Percentiles rank a stretch among this genome's conserved stretches.
Evolutionary conservation across 257 asterid genomes (phyloP).

Genomic region (Primulina tabacum): DNA sequence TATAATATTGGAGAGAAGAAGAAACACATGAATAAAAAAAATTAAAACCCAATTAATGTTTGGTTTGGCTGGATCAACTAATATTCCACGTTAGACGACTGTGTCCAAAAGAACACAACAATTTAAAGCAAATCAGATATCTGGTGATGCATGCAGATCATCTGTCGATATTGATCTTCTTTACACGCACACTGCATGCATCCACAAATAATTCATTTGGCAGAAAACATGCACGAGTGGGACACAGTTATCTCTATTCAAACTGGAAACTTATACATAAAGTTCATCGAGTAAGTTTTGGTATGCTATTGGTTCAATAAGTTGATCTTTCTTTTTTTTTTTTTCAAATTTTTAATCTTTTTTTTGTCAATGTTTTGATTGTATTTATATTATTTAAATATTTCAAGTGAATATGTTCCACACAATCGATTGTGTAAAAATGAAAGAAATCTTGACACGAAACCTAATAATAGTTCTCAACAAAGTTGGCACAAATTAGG

Average conservation of each 20-base stretch:
- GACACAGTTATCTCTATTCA: too few species aligned
- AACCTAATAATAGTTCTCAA: constrained; percentile 9
- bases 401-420: neutral
- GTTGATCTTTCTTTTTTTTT: too few species aligned
- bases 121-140: constrained; percentile 29
- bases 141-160: constrained; percentile 44
- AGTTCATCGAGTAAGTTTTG: too few species aligned
- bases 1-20: neutral
- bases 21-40: neutral
- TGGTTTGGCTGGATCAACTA: constrained; percentile 15
- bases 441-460: constrained; percentile 21
- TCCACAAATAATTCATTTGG: too few species aligned
- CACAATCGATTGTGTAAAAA: neutral
- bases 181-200: constrained; percentile 29
- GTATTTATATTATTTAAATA: too few species aligned
- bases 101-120: constrained; percentile 27
- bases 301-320: too few species aligned
- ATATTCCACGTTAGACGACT: constrained; percentile 27
- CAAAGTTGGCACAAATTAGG: constrained; percentile 35
- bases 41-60: neutral
- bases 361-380: too few species aligned
- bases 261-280: too few species aligned
- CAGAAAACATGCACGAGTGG: too few species aligned
- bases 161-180: constrained; percentile 24
- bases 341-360: too few species aligned